Evolutionary conservation across 345 rosid genomes (phyloP), one percentile per base, ranked within the genome.

Genomic region (Turnera subulata): DNA sequence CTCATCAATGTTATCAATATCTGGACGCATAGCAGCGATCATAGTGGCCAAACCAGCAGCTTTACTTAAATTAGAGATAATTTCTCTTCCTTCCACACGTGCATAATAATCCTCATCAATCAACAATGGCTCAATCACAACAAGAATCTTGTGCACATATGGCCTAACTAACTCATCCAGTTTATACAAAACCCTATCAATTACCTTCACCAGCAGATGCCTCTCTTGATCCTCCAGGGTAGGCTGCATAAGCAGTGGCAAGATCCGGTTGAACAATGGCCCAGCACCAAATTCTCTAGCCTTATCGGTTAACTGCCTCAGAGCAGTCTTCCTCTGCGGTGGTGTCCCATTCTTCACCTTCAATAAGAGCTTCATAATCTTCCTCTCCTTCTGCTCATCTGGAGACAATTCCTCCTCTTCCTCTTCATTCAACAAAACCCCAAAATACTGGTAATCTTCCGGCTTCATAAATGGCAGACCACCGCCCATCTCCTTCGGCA

Each of bases 1-100:
- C 64, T 90, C 99, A 82, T 93, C 99, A 13, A 84, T 87, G 64
- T 93, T 87, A 61, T 93, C 99, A 67, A 93, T 93, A 76, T 93
- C 99, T 1, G 99, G 99, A 68, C 97, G 96, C 99, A 90, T 93
- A 40, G 97, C 99, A 70, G 99, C 99, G 76, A 93, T 90, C 99
- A 93, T 93, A 46, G 99, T 90, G 21, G 99, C 97, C 82, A 93
- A 79, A 59, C 97, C 99, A 48, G 97, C 99, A 29, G 99, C 97
- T 76, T 90, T 93, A 66, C 97, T 90, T 66, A 93, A 76, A 78
- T 93, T 93, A 53, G 99, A 93, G 67, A 93, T 93, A 55, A 93
- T 90, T 71, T 93, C 97, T 76, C 99, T 87, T 42, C 99, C 99
- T 73, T 93, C 99, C 16, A 90, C 96, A 61, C 97, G 99, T 12